Evolutionary conservation across 2,329 filamentous ascomycete species (phyloP), one percentile per base, ranked within the genome.

Genomic region (Graphiopsis chlorocephala): DNA sequence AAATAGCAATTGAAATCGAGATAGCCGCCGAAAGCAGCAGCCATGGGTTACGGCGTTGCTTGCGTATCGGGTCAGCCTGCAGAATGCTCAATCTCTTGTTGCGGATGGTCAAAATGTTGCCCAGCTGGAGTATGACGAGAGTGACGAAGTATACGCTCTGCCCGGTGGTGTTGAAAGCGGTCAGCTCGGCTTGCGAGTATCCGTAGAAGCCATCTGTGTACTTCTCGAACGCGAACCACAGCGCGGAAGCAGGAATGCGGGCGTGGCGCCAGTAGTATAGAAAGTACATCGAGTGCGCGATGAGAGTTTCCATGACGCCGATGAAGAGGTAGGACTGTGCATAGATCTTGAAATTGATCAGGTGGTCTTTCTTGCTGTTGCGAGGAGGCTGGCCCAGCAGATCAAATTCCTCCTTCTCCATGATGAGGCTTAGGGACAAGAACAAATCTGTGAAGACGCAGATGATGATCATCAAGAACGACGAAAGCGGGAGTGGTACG

Each of bases 401-500:
- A 61, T 85, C 82, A 62, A 83, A 84, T 61, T 85, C 83, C 59
- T 84, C 81, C 68, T 83, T 82, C 61, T 85, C 83, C 82, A 84
- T 84, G 66, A 85, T 84, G 2, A 85, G 73, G 0, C 81, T 81
- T 0, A 85, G 72, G 0, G 81, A 81, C 2, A 83, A 73, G 73
- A 85, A 85, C 0, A 84, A 73, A 69, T 85, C 83, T 14, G 83
- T 85, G 66, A 85, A 85, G 66, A 85, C 81, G 64, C 83, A 85
- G 59, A 85, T 84, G 66, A 85, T 83, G 68, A 85, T 85, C 83
- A 86, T 86, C 48, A 86, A 77, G 70, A 86, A 86, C 0, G 83
- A 79, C 45, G 78, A 81, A 0, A 86, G 70, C 0, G 83, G 82
- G 0, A 83, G 75, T 0, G 84, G 84, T 3, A 85, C 79, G 3